phyloP scores from a whole-genome alignment of 306 rosid genomes.

The Glycine soja region DNA sequence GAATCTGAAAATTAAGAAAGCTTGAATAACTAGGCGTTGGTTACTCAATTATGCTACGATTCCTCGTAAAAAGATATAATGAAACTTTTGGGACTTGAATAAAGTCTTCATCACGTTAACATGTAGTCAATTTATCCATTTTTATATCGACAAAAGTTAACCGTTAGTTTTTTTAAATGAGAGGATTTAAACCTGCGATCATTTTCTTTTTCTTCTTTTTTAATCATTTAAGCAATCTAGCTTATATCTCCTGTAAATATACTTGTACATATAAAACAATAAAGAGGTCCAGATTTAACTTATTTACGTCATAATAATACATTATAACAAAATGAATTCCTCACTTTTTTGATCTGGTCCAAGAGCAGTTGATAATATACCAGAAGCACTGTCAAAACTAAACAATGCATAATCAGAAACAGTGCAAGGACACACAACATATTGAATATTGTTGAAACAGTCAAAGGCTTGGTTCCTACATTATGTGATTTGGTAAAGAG shows the following conservation, averaged over 20 bases:
- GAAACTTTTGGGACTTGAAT: background rate
- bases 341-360: conserved; percentile 38
- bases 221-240: too few species aligned
- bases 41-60: background rate
- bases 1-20: background rate
- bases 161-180: too few species aligned
- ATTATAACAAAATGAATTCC: conserved; percentile 5
- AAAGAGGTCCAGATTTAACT: background rate
- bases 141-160: too few species aligned
- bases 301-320: background rate
- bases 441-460: conserved; percentile 47
- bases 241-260: too few species aligned
- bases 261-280: background rate
- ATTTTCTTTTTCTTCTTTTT: too few species aligned
- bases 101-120: background rate
- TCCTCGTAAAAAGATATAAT: background rate
- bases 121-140: too few species aligned
- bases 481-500: too few species aligned
- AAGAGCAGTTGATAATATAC: conserved; percentile 50
- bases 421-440: background rate
- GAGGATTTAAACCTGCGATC: too few species aligned
- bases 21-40: background rate
- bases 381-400: conserved; percentile 40
- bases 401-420: conserved; percentile 30
- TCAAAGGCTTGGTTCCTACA: conserved; percentile 40